Conservation (phyloP, 768 basidiomycete genomes). For the Myochromella boudieri region DNA sequence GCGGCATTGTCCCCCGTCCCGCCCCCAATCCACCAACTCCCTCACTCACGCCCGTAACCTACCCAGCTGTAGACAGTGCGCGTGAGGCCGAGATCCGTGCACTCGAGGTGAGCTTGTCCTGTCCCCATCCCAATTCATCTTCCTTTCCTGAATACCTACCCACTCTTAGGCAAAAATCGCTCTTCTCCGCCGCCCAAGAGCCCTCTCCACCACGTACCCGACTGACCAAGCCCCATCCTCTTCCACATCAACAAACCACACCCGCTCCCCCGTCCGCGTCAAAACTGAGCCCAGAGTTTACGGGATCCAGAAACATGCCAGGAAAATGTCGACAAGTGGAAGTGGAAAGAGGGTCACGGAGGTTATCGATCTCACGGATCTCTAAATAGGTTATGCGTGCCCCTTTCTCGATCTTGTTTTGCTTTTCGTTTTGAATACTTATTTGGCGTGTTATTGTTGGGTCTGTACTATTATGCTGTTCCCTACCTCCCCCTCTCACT, state of each 20-base stretch:
- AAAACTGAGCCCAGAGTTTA: conserved; percentile 4
- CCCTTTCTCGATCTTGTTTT: neutral
- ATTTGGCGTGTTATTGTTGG: too few relatives aligned
- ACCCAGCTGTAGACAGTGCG: neutral
- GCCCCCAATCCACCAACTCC: neutral
- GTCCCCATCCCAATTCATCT: neutral
- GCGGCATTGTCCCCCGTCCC: conserved; percentile 13
- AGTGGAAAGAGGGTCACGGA: too few relatives aligned
- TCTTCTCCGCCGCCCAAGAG: neutral
- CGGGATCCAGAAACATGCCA: neutral
- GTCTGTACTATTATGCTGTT: too few relatives aligned
- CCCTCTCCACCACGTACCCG: too few relatives aligned
- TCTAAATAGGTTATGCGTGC: neutral
- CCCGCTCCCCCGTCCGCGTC: neutral
- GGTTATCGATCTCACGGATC: conserved; percentile 6
- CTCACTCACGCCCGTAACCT: too few relatives aligned
- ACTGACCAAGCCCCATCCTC: neutral
- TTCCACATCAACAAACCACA: neutral
- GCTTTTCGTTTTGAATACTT: too few relatives aligned
- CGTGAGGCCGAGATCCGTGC: conserved; percentile 3
- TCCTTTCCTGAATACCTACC: neutral
- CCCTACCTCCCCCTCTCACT: too few relatives aligned
- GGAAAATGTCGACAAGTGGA: neutral
- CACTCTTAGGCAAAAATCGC: neutral
- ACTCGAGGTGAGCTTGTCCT: conserved; percentile 1